Conservation (phyloP, 306 rosid genomes). For the Fragaria nilgerrensis region DNA sequence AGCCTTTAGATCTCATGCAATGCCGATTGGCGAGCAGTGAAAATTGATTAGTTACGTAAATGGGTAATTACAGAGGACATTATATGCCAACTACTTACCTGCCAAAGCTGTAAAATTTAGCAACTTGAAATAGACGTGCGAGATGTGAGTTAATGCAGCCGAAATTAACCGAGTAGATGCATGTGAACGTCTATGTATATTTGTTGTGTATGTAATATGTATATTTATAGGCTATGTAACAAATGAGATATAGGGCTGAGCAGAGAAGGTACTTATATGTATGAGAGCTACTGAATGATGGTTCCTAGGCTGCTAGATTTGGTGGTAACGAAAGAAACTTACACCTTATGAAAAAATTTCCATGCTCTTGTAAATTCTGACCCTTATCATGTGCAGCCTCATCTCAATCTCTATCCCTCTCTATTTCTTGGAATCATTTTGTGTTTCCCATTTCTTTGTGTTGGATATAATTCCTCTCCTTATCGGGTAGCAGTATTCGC, state of each 20-base stretch:
- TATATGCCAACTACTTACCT: slow-evolving; percentile 52
- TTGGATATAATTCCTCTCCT: background rate
- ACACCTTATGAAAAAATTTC: slow-evolving; percentile 38
- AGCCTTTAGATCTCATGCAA: slow-evolving; percentile 2
- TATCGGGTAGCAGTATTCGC: background rate
- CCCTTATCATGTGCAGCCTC: slow-evolving; percentile 54
- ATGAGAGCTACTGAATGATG: slow-evolving; percentile 22
- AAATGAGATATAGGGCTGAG: slow-evolving; percentile 25
- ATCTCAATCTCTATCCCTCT: background rate
- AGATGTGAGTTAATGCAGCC: slow-evolving; percentile 58
- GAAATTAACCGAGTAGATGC: slow-evolving; percentile 35
- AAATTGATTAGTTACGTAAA: slow-evolving; percentile 28
- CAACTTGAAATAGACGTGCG: slow-evolving; percentile 49
- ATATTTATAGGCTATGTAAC: slow-evolving; percentile 30
- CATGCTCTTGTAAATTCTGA: slow-evolving; percentile 49
- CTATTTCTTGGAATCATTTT: background rate
- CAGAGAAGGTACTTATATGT: background rate
- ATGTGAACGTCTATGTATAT: slow-evolving; percentile 38
- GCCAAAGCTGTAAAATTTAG: slow-evolving; percentile 43
- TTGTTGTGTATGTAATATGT: slow-evolving; percentile 17
- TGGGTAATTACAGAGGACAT: slow-evolving; percentile 36
- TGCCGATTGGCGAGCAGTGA: background rate
- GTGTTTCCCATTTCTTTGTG: background rate
- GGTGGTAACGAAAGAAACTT: slow-evolving; percentile 45
- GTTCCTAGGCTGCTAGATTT: slow-evolving; percentile 55